Evolutionary conservation across 2,329 filamentous ascomycete species (phyloP), one percentile per base, ranked within the genome.

Genomic region (Fusarium chaquense): DNA sequence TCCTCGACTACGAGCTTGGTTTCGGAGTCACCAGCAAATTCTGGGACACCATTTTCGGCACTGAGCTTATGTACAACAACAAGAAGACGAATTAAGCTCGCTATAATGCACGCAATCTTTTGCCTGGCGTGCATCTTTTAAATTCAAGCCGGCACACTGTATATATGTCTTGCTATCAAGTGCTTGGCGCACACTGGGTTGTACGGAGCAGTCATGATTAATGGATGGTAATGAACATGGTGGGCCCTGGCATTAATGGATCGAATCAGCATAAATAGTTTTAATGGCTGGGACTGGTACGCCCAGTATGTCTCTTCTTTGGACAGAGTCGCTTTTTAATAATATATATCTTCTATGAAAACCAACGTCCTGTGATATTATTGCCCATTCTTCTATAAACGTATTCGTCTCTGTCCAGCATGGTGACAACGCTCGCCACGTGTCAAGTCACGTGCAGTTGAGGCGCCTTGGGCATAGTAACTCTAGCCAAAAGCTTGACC

Each of bases 1-100:
- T 98, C 81, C 93, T 96, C 66, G 96, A 99, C 79, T 99, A 97
- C 79, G 92, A 99, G 81, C 95, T 97, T 71, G 96, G 96, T 54
- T 99, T 98, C 75, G 96, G 96, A 59, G 95, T 99, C 53, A 98
- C 95, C 33, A 98, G 92, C 84, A 90, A 91, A 71, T 97, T 99
- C 85, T 99, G 96, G 96, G 96, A 99, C 79, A 84, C 83, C 51
- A 83, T 99, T 9, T 99, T 99, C 78, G 93, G 94, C 71, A 99
- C 96, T 2, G 91, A 97, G 82, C 84, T 99, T 47, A 62, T 76
- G 38, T 72, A 78, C 26, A 62, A 59, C n/a, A 62, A 70, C 30
- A 78, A 79, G 71, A 77, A 80, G 75, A 76, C 76, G 8, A 76
- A 77, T 52, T 81, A 71, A 43, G 74, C n/a, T 45, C 30, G 11